Evolutionary conservation across 768 basidiomycete genomes (phyloP), one percentile per base, ranked within the genome.

Genomic region (Serendipita vermifera): DNA sequence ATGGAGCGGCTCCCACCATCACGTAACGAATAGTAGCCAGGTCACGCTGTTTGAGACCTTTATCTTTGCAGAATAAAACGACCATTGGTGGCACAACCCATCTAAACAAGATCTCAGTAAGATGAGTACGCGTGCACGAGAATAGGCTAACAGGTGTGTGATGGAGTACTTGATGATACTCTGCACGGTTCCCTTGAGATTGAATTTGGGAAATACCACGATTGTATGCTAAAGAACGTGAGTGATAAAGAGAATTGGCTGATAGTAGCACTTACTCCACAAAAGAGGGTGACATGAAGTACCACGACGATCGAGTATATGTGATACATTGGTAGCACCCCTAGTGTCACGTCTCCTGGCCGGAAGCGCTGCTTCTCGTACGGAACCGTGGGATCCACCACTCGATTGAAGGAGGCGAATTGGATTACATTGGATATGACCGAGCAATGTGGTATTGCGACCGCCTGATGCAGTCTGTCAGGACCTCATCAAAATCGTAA

Each of bases 381-480:
- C 13, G 61, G 32, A 15, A 62, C 29, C 2, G 55, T 51, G 6
- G 76, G 72, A 38, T 80, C 68, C 65, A 70, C 73, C 14, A 79
- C 66, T 39, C 71, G 74, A 55, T 77, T 69, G 61, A 81, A 80
- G 13, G 69, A 70, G 7, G 77, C 79, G 9, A 79, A 64, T 63
- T 81, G 81, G 32, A 85, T 69, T n/a, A 81, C 68, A 57, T 83
- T 83, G 13, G 78, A 75, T 55, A 84, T 79, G 13, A 76, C 64
- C 1, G 80, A 67, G 64, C 74, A 75, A 62, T 82, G 81, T 4
- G 79, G 73, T 61, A 81, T 80, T 2, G 78, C 77, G 15, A 83
- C 76, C 14, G 80, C 79, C 62, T 87, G 84, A 33, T 17, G 26
- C 46, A 51, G 15, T n/a, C 29, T 43, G 20, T 5, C 4, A 43